Percentiles rank a stretch among this genome's conserved stretches.
Evolutionary conservation across 441 rosid genomes (phyloP).

Genomic region (Adansonia rubrostipa): DNA sequence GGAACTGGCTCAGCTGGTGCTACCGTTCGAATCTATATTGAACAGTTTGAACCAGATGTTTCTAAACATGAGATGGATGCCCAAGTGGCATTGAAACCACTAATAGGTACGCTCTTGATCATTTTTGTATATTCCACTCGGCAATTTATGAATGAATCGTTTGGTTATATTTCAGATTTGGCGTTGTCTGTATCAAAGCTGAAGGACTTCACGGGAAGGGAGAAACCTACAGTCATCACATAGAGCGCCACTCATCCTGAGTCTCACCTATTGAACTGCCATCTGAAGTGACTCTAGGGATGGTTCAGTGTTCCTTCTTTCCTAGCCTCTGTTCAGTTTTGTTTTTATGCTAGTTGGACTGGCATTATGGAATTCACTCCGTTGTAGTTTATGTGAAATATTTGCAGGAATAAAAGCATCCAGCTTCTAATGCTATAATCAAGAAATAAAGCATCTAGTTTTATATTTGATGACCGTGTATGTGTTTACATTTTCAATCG

Average conservation of each 20-base stretch:
- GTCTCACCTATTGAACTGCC: conserved; percentile 27
- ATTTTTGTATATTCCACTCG: background rate
- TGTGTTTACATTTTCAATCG: too few species aligned
- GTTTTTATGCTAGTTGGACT: conserved; percentile 31
- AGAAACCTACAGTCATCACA: conserved; percentile 92
- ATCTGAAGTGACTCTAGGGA: conserved; percentile 25
- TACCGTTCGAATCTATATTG: conserved; percentile 79
- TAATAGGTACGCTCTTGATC: conserved; percentile 62
- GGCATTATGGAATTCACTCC: conserved; percentile 8
- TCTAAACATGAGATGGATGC: conserved; percentile 91
- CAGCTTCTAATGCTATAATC: background rate
- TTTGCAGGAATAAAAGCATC: conserved; percentile 27
- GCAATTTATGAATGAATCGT: conserved; percentile 22
- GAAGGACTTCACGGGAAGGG: conserved; percentile 89
- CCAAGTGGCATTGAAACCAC: conserved; percentile 76
- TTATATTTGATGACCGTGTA: too few species aligned
- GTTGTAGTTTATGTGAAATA: conserved; percentile 28
- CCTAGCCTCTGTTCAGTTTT: conserved; percentile 39
- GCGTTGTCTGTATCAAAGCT: conserved; percentile 86
- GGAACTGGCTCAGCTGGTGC: conserved; percentile 99
- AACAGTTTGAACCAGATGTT: conserved; percentile 81
- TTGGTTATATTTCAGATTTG: conserved; percentile 59
- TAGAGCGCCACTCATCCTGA: conserved; percentile 33
- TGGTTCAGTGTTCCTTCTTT: conserved; percentile 33
- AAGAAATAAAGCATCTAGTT: background rate